Conservation (phyloP, 352 stramenopile species). For the Phytophthora cajani region DNA sequence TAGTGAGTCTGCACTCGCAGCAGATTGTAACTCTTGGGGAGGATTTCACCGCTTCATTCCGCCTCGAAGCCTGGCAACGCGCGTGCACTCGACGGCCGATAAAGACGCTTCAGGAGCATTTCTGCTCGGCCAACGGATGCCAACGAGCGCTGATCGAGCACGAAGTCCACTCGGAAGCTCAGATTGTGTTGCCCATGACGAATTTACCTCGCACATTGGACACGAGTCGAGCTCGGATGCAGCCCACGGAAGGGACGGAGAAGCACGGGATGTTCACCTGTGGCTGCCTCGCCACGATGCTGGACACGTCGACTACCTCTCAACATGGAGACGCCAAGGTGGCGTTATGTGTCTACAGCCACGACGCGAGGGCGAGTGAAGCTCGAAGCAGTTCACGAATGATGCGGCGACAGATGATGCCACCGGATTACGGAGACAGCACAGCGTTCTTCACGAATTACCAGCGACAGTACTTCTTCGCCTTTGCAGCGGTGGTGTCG, state of each 20-base stretch:
- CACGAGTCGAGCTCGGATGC: conserved; percentile 43
- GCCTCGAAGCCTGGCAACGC: conserved; percentile 62
- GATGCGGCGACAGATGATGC: conserved; percentile 8
- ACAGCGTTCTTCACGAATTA: conserved; percentile 47
- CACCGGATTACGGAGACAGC: conserved; percentile 19
- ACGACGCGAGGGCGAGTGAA: conserved; percentile 35
- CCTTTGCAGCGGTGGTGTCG: conserved; percentile 51
- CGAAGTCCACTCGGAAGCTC: conserved; percentile 58
- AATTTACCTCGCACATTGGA: conserved; percentile 78
- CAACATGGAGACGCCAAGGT: conserved; percentile 35
- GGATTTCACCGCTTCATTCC: conserved; percentile 70
- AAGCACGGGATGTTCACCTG: conserved; percentile 63
- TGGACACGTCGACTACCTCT: conserved; percentile 41
- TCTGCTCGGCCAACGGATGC: conserved; percentile 68
- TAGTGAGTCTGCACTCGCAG: conserved; percentile 65
- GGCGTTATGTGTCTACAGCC: conserved; percentile 67
- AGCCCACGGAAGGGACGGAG: conserved; percentile 55
- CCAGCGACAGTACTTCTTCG: conserved; percentile 67
- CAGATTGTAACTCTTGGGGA: conserved; percentile 67
- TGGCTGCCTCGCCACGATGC: conserved; percentile 66
- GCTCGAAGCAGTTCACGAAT: conserved; percentile 9
- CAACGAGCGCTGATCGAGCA: conserved; percentile 34
- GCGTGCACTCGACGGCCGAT: conserved; percentile 42
- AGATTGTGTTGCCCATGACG: conserved; percentile 68
- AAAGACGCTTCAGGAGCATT: conserved; percentile 37